Evolutionary conservation across 2,329 filamentous ascomycete genomes (phyloP), one percentile per base, ranked within the genome.

Genomic region (Hypoxylon sp.): DNA sequence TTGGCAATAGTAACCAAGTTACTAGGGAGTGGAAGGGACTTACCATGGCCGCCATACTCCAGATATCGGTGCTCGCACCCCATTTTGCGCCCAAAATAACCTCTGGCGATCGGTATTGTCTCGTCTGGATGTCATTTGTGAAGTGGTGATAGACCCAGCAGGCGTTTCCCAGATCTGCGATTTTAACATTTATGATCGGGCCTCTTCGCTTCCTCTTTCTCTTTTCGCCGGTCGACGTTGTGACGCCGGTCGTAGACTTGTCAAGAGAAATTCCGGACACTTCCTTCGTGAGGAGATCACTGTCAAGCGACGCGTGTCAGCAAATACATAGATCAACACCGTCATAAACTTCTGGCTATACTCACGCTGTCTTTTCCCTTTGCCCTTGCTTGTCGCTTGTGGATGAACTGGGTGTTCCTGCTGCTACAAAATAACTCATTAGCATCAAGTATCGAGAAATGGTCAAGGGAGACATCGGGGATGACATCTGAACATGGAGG

Each of bases 21-120:
- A n/a, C 23, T 30, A 12, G 30, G 41, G 25, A 8, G 16, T n/a
- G 29, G 27, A 21, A 9, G 4, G 21, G 52, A 76, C 88, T 74
- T 85, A 98, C 96, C 96, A 99, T 99, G 72, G 92, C 92, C 63
- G 96, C 94, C 96, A 99, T 99, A 81, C 95, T 98, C 96, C 96
- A 99, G 6, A 98, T 92, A 80, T 99, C 96, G 1, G 96, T 98
- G 77, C 95, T 98, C n/a, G 96, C 96, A 71, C 96, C 96, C 96
- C 96, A 99, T 83, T 98, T 98, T 2, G 94, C 89, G 39, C 96
- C 96, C 19, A 99, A 83, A 65, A 99, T 98, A 61, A 99, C 96
- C 80, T 99, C 96, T 1, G 96, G 96, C 1, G 96, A 98, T 61
- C 96, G 87, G 80, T 99, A 99, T 81, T 99, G 96, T 75, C 96